phyloP scores from a whole-genome alignment of 176 grass and related monocot species.

The Metroxylon sagu region DNA sequence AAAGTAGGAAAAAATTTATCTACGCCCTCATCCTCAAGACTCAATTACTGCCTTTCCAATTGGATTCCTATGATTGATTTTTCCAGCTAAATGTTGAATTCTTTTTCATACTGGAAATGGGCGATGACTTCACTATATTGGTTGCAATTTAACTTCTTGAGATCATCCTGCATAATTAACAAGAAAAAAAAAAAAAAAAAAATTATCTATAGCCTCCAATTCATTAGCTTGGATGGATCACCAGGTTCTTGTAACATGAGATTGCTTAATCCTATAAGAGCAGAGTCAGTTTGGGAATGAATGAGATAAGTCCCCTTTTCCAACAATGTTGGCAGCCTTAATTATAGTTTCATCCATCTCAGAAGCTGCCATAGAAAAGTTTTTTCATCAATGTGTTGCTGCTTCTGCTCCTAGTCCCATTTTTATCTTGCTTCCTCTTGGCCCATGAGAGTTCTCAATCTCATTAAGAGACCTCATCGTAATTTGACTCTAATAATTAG shows the following conservation, averaged over 20 bases:
- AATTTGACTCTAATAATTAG: too few relatives aligned
- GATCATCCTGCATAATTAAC: slow-evolving; percentile 46
- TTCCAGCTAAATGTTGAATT: slow-evolving; percentile 46
- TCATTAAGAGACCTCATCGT: too few relatives aligned
- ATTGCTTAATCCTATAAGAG: slow-evolving; percentile 46
- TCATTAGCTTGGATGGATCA: slow-evolving; percentile 70
- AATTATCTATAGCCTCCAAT: slow-evolving; percentile 60
- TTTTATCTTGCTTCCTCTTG: background rate
- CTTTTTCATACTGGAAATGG: slow-evolving; percentile 36
- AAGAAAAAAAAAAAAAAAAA: too few relatives aligned
- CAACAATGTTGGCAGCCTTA: background rate
- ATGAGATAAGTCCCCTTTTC: too few relatives aligned
- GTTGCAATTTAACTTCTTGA: slow-evolving; percentile 37
- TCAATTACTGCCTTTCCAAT: slow-evolving; percentile 36
- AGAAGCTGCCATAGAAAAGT: slow-evolving; percentile 12
- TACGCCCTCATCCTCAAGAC: slow-evolving; percentile 51
- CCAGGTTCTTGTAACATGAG: slow-evolving; percentile 58
- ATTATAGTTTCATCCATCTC: background rate
- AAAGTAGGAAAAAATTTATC: slow-evolving; percentile 58
- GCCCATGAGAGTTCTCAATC: background rate
- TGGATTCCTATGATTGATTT: slow-evolving; percentile 23
- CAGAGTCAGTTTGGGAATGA: background rate
- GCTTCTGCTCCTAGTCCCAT: slow-evolving; percentile 8
- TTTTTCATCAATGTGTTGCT: slow-evolving; percentile 10
- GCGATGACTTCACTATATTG: slow-evolving; percentile 25